Base-by-base conservation (phyloP, 306 rosid species). In the Rosa multiflora region DNA sequence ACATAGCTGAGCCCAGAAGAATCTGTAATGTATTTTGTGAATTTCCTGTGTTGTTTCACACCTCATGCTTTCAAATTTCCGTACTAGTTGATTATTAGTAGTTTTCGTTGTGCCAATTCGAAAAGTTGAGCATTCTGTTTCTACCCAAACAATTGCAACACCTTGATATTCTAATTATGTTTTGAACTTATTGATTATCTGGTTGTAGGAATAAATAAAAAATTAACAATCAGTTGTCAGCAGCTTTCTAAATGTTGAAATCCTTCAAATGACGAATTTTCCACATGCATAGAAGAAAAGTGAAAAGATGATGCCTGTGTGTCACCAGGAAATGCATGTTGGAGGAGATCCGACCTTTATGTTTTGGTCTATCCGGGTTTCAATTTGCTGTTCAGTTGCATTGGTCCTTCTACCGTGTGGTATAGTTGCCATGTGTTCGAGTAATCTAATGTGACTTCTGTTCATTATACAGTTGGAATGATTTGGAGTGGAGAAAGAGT, bases 401-500 rank as follows among this genome's bases (percentile, higher is more conserved):
- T 44, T 39, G 26, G 40, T 20, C 37, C 39, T 70, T 52, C 32
- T 74, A 53, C 21, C 18, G 15, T 72, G 44, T 82, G 72, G 20
- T 46, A 9, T 37, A 52, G 20, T 35, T 23, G 47, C 68, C 69
- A 53, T 47, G 44, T 26, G 70, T 53, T 64, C 52, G 15, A 72
- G 80, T 81, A 29, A 53, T 52, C 68, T 40, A 55, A 64, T 66
- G 42, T 64, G 64, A 70, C 32, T 64, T 78, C 14, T 63, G 40
- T 76, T 72, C 69, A 29, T 80, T 77, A 10, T 85, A 86, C 79
- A 96, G 99, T 81, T 78, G 99, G 99, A 83, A 88, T 96, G 97
- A 90, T 96, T 73, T 96, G 98, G 99, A 86, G 83, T 14, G 98
- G 96, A 81, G 92, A 88, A 21, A 72, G 79, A 59, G 92, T 85